Evolutionary conservation across 305 asterid genomes (phyloP).

Genomic region (Ilex paraguariensis): DNA sequence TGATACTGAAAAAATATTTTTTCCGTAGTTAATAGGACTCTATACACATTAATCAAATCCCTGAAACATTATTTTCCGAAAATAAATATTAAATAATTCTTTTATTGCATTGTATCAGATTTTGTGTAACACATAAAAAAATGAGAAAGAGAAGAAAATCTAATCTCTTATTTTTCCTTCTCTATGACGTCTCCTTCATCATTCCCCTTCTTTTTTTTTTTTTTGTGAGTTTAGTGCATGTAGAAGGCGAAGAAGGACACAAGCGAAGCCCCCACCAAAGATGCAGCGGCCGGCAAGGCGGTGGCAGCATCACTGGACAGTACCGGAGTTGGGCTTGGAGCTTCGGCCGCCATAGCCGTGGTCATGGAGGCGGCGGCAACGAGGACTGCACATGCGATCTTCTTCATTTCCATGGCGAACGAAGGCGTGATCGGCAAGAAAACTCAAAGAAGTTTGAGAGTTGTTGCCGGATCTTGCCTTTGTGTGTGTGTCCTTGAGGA

Average conservation of each 20-base stretch:
- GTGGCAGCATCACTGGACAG: conserved; percentile 28
- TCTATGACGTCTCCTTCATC: not conserved
- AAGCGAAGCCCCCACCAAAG: conserved; percentile 39
- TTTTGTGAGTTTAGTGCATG: conserved; percentile 24
- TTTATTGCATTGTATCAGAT: too few species aligned
- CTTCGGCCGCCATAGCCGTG: conserved; percentile 29
- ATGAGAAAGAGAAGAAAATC: too few species aligned
- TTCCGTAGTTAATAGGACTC: too few species aligned
- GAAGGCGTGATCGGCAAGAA: not conserved
- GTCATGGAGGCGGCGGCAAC: conserved; percentile 45
- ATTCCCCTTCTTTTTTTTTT: not conserved
- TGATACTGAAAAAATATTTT: too few species aligned
- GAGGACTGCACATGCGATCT: conserved; percentile 31
- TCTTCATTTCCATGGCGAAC: conserved; percentile 38
- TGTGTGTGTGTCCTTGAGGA: conserved; percentile 10
- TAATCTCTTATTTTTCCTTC: not conserved
- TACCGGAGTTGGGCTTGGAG: conserved; percentile 30
- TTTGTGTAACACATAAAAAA: too few species aligned
- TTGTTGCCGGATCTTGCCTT: conserved; percentile 8
- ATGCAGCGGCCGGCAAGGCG: conserved; percentile 37
- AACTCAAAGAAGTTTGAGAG: not conserved
- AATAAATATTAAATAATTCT: too few species aligned
- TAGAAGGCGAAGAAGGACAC: conserved; percentile 35
- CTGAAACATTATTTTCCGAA: too few species aligned
- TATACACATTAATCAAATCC: too few species aligned